A percentile compares a stretch with the other conserved stretches of the same genome.
phyloP scores from a whole-genome alignment of 106 monocot species.

The Acanthochlamys bracteata region DNA sequence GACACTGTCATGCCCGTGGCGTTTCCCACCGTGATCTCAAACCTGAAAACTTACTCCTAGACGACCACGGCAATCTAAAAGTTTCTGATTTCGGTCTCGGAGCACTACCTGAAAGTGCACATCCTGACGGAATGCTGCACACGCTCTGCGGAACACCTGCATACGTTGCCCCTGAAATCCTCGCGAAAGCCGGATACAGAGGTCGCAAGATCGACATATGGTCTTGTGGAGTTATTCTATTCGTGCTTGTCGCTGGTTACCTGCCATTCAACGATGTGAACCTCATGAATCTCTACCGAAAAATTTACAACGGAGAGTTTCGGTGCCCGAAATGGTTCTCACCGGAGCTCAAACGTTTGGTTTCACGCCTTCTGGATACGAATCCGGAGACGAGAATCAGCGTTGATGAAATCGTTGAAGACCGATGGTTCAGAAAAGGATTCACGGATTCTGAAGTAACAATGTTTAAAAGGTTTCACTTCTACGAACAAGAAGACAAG shows the following conservation, averaged over 20 bases:
- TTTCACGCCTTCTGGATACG: conserved; percentile 21
- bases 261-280: conserved; percentile 12
- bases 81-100: conserved; percentile 35
- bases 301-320: conserved; percentile 19
- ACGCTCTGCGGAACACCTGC: conserved; percentile 26
- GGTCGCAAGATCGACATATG: conserved; percentile 13
- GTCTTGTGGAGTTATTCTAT: conserved; percentile 40
- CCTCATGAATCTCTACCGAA: not conserved
- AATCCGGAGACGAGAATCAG: conserved; percentile 31
- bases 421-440: conserved; percentile 23
- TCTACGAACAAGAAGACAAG: conserved; percentile 3
- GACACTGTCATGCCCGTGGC: conserved; percentile 41
- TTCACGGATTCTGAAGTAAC: not conserved
- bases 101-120: conserved; percentile 6
- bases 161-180: conserved; percentile 31
- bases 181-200: not conserved
- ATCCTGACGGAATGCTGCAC: conserved; percentile 23
- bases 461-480: not conserved
- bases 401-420: conserved; percentile 12
- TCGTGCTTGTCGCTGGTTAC: conserved; percentile 27
- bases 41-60: conserved; percentile 32
- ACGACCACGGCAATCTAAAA: conserved; percentile 20
- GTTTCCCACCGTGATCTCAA: conserved; percentile 48
- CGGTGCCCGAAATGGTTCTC: conserved; percentile 27
- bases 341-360: conserved; percentile 17